These are phyloP conservation scores for Ceratorhiza oryzae-sativae DNA, from an alignment of 1,284 basidiomycete species.

Conservation along the genomic window DNA sequence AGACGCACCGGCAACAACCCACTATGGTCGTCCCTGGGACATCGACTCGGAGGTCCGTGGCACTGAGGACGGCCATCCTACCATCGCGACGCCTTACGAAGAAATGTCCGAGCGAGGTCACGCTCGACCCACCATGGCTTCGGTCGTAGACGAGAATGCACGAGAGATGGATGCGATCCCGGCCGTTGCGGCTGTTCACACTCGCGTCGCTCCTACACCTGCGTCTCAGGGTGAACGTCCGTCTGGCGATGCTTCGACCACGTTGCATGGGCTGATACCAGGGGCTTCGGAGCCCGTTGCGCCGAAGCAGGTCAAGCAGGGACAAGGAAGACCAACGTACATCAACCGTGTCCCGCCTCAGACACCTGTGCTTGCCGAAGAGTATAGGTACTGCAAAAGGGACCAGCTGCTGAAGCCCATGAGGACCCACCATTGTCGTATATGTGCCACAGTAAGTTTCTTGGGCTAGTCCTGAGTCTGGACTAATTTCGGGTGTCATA, in stretches of 20 bases:
- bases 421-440: slow-evolving; percentile 76
- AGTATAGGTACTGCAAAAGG: slow-evolving; percentile 64
- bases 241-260: slow-evolving; percentile 18
- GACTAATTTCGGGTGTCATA: not conserved
- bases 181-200: not conserved
- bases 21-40: slow-evolving; percentile 31
- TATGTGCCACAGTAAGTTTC: slow-evolving; percentile 67
- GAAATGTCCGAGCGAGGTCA: slow-evolving; percentile 35
- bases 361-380: slow-evolving; percentile 60
- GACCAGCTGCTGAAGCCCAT: slow-evolving; percentile 71
- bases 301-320: not conserved
- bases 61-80: slow-evolving; percentile 23
- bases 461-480: not conserved
- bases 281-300: not conserved
- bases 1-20: slow-evolving; percentile 23
- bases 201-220: slow-evolving; percentile 47
- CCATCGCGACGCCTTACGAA: slow-evolving; percentile 26
- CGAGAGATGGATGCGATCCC: not conserved
- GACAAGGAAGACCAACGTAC: not conserved
- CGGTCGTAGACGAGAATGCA: not conserved
- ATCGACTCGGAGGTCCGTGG: slow-evolving; percentile 31
- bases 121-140: not conserved
- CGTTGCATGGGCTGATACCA: not conserved
- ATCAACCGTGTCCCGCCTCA: slow-evolving; percentile 41
- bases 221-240: slow-evolving; percentile 44